Percentiles rank a stretch among this genome's conserved stretches.
phyloP scores from a whole-genome alignment of 1,284 basidiomycete species.

The Hymenochaete sp. region DNA sequence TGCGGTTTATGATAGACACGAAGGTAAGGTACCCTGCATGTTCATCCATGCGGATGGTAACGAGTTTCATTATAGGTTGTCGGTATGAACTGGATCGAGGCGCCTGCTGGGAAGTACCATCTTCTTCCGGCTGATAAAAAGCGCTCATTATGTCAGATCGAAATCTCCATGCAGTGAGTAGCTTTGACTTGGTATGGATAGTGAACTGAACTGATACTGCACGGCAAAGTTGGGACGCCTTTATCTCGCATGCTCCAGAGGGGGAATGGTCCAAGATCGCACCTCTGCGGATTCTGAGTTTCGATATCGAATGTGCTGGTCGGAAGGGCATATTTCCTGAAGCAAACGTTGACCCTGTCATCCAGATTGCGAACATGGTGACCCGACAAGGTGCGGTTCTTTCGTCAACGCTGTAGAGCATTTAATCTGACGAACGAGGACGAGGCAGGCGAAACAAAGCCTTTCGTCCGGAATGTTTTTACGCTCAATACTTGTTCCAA shows the following conservation, averaged over 20 bases:
- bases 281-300: conserved; percentile 85
- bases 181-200: conserved; percentile 20
- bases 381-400: conserved; percentile 74
- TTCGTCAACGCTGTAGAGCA: not conserved
- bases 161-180: conserved; percentile 69
- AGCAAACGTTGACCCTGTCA: conserved; percentile 80
- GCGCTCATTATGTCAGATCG: conserved; percentile 80
- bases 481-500: conserved; percentile 88
- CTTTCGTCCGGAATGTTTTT: conserved; percentile 94
- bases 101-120: conserved; percentile 73
- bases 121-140: conserved; percentile 49
- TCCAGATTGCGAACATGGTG: conserved; percentile 97
- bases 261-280: conserved; percentile 86
- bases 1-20: conserved; percentile 95
- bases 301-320: conserved; percentile 96
- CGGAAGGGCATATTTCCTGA: conserved; percentile 95
- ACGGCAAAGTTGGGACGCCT: conserved; percentile 58
- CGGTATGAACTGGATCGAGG: conserved; percentile 97
- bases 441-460: conserved; percentile 69
- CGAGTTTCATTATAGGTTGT: conserved; percentile 53
- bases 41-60: not conserved
- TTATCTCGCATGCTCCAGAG: conserved; percentile 84
- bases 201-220: not conserved
- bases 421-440: not conserved
- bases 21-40: conserved; percentile 41